Conservation (phyloP, 352 stramenopile genomes). For the Pythium monospermum region DNA sequence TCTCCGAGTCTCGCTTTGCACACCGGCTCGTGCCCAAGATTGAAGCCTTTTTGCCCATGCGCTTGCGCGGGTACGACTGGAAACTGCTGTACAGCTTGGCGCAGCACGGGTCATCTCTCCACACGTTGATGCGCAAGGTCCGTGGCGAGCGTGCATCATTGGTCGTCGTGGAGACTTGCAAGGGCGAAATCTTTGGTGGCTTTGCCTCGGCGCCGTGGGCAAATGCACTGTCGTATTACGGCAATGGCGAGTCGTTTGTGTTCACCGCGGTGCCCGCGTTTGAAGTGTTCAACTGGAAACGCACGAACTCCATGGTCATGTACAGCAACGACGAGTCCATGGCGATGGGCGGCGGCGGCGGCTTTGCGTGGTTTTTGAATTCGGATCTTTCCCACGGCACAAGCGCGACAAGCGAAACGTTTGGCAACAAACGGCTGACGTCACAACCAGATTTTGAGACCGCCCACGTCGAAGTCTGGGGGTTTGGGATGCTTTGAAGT, state of each 20-base stretch:
- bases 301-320: conserved; percentile 65
- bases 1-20: conserved; percentile 33
- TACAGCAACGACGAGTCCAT: conserved; percentile 61
- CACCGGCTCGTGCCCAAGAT: conserved; percentile 54
- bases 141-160: conserved; percentile 38
- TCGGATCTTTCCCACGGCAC: conserved; percentile 56
- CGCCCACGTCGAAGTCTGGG: conserved; percentile 63
- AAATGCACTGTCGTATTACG: conserved; percentile 55
- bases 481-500: conserved; percentile 51
- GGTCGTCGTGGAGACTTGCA: conserved; percentile 56
- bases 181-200: conserved; percentile 61
- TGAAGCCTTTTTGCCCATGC: conserved; percentile 43
- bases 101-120: conserved; percentile 64
- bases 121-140: conserved; percentile 46
- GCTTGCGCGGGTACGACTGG: conserved; percentile 61
- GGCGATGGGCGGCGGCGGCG: conserved; percentile 65
- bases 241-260: conserved; percentile 65
- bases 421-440: conserved; percentile 54
- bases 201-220: conserved; percentile 48
- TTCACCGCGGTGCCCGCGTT: conserved; percentile 60
- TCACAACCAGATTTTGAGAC: conserved; percentile 50
- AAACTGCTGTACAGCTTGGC: conserved; percentile 52
- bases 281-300: conserved; percentile 58
- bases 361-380: conserved; percentile 69
- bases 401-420: conserved; percentile 46